Evolutionary conservation across 2,329 filamentous ascomycete species (phyloP).

Genomic region (Coniochaeta ligniaria): DNA sequence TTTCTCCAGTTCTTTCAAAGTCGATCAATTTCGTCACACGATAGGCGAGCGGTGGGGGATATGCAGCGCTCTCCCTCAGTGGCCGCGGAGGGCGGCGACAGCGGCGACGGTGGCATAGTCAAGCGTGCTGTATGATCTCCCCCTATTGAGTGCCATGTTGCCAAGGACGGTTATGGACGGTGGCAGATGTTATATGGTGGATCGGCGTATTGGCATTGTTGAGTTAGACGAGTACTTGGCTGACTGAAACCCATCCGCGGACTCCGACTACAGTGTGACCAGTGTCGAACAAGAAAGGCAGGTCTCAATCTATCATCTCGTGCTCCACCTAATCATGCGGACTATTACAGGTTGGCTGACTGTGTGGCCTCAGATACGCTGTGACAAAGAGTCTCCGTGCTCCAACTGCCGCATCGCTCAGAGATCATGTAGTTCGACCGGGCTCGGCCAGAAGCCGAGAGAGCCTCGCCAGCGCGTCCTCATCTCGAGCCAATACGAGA

Average conservation of each 20-base stretch:
- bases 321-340: background rate
- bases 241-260: background rate
- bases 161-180: too few relatives aligned
- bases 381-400: constrained; percentile 51
- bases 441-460: constrained; percentile 45
- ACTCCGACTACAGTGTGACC: constrained; percentile 23
- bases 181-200: background rate
- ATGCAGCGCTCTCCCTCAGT: background rate
- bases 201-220: background rate
- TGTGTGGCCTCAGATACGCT: constrained; percentile 38
- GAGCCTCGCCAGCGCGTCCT: constrained; percentile 48
- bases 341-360: constrained; percentile 1
- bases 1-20: too few relatives aligned
- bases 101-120: constrained; percentile 5
- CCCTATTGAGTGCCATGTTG: too few relatives aligned
- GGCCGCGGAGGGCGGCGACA: background rate
- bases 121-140: constrained; percentile 7
- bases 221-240: background rate
- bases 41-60: background rate
- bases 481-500: constrained; percentile 54
- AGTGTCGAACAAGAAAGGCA: constrained; percentile 30
- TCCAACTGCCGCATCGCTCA: constrained; percentile 49
- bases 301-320: constrained; percentile 5
- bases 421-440: constrained; percentile 46
- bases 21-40: background rate